Percentiles rank a stretch among this genome's conserved stretches.
These are phyloP conservation scores for Fagus sylvatica DNA, from an alignment of 306 rosid genomes.

Conservation along the genomic window DNA sequence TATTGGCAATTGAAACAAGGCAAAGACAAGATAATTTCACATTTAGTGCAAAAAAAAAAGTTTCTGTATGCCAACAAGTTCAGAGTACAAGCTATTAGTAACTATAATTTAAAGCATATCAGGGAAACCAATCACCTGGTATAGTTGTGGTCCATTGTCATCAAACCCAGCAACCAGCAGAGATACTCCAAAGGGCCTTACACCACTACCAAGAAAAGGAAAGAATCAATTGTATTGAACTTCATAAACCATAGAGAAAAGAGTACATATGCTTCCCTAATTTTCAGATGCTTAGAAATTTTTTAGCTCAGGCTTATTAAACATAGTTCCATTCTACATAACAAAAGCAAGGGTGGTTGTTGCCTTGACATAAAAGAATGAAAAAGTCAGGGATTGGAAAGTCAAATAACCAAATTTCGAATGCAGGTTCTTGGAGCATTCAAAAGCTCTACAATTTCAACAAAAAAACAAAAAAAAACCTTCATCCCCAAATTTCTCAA, in stretches of 20 bases:
- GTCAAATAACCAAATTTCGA: neutral
- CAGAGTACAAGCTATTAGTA: neutral
- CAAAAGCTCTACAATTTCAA: neutral
- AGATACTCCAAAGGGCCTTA: conserved; percentile 97
- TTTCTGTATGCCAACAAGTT: neutral
- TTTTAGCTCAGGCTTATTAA: neutral
- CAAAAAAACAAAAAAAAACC: neutral
- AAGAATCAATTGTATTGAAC: neutral
- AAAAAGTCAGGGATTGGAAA: neutral
- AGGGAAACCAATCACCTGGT: conserved; percentile 56
- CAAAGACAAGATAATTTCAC: neutral
- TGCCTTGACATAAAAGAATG: neutral
- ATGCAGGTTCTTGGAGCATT: neutral
- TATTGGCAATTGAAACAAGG: neutral
- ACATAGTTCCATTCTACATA: neutral
- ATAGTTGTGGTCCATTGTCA: conserved; percentile 87
- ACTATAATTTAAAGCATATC: neutral
- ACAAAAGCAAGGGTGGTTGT: neutral
- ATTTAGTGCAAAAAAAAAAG: neutral
- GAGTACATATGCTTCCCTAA: neutral
- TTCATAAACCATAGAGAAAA: neutral
- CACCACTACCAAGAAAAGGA: conserved; percentile 59
- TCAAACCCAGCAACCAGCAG: conserved; percentile 90
- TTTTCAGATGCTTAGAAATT: neutral
- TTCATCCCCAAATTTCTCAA: neutral